Conservation (phyloP, 2,329 filamentous ascomycete genomes). For the Aspergillus pseudoglaucus region DNA sequence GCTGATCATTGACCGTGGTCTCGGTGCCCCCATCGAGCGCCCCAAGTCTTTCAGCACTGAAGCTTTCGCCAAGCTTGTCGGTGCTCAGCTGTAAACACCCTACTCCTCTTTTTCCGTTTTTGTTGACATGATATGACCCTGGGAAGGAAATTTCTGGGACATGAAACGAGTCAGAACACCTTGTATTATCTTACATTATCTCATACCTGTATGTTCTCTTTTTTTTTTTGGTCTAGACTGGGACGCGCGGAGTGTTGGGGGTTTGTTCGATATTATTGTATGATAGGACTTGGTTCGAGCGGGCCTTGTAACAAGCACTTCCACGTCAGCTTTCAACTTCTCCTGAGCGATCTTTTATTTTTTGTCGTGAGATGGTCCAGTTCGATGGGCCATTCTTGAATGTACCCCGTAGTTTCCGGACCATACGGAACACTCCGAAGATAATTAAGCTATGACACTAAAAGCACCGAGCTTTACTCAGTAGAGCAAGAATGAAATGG, state of each 20-base stretch:
- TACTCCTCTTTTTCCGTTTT: background rate
- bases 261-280: conserved; percentile 29
- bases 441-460: no score
- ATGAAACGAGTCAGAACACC: conserved; percentile 13
- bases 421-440: no score
- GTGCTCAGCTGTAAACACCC: conserved; percentile 72
- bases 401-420: no score
- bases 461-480: no score
- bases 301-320: conserved; percentile 33
- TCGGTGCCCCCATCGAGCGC: conserved; percentile 94
- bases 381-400: background rate
- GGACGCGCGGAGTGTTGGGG: conserved; percentile 26
- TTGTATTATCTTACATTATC: conserved; percentile 13
- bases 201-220: conserved; percentile 1
- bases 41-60: conserved; percentile 99
- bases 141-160: conserved; percentile 7
- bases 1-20: conserved; percentile 97
- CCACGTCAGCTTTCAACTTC: conserved; percentile 15
- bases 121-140: conserved; percentile 11
- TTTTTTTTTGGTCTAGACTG: conserved; percentile 14
- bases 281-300: conserved; percentile 36
- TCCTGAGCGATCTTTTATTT: conserved; percentile 8
- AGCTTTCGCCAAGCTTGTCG: conserved; percentile 88
- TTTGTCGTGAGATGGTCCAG: background rate
- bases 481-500: background rate